Conservation (phyloP, 352 stramenopile species). For the Phytopythium kandeliae region DNA sequence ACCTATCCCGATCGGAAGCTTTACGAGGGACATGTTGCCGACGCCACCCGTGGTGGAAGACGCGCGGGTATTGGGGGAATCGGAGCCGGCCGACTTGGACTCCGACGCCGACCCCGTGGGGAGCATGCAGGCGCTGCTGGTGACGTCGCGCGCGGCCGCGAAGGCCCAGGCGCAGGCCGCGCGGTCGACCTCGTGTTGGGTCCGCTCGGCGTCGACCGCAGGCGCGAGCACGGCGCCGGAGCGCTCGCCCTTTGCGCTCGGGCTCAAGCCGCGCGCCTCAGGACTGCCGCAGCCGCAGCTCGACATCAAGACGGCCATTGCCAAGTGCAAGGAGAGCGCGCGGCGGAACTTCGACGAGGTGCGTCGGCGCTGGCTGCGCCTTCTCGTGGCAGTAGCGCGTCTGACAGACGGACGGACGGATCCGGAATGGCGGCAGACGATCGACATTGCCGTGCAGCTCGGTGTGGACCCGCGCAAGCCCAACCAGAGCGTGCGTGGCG, state of each 20-base stretch:
- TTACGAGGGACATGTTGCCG: neutral
- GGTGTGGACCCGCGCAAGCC: slow-evolving; percentile 84
- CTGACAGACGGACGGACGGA: neutral
- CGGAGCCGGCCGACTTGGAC: neutral
- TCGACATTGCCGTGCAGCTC: slow-evolving; percentile 81
- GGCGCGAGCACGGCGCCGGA: slow-evolving; percentile 10
- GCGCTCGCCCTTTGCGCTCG: slow-evolving; percentile 63
- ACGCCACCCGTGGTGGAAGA: slow-evolving; percentile 3
- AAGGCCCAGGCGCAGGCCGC: slow-evolving; percentile 21
- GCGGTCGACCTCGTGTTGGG: slow-evolving; percentile 30
- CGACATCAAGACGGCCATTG: slow-evolving; percentile 53
- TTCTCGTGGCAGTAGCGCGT: too few relatives aligned
- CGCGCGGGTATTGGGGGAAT: neutral
- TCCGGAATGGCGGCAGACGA: slow-evolving; percentile 33
- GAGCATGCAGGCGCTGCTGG: slow-evolving; percentile 39
- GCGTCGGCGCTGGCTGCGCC: neutral
- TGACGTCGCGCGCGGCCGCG: slow-evolving; percentile 16
- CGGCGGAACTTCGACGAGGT: slow-evolving; percentile 85
- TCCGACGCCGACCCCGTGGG: neutral
- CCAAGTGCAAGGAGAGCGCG: slow-evolving; percentile 48
- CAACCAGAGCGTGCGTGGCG: slow-evolving; percentile 84
- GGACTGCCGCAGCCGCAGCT: slow-evolving; percentile 45
- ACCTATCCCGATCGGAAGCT: neutral
- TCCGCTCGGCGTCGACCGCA: slow-evolving; percentile 41
- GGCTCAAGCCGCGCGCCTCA: slow-evolving; percentile 51